A percentile compares a stretch with the other conserved stretches of the same genome.
phyloP scores from a whole-genome alignment of 306 rosid species.

The Prunus mongolica region DNA sequence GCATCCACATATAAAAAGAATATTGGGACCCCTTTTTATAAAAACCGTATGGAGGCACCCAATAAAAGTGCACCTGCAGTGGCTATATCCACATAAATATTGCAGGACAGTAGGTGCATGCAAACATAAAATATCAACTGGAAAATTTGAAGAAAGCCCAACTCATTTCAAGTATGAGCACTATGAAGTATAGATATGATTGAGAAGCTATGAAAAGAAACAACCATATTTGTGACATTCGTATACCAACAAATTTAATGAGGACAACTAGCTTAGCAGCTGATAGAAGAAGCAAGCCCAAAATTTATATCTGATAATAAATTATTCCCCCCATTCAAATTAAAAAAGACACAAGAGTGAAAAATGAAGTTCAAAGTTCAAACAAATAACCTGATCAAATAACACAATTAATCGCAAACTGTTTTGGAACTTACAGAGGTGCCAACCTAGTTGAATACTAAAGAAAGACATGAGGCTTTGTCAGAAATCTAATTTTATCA shows the following conservation, averaged over 20 bases:
- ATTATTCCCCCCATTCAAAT: background rate
- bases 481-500: too few relatives aligned
- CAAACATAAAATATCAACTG: background rate
- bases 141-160: background rate
- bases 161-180: background rate
- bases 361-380: background rate
- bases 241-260: background rate
- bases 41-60: background rate
- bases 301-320: background rate
- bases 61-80: background rate
- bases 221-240: background rate
- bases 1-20: background rate
- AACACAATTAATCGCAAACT: background rate
- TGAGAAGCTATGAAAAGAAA: background rate
- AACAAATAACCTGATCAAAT: background rate
- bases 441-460: too few relatives aligned
- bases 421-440: too few relatives aligned
- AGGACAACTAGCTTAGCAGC: background rate
- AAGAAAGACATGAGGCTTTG: too few relatives aligned
- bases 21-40: background rate
- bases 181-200: background rate
- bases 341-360: background rate
- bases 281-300: background rate
- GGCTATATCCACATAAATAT: background rate
- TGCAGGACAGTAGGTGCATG: background rate